A percentile compares a stretch with the other conserved stretches of the same genome.
Evolutionary conservation across 2,329 filamentous ascomycete species (phyloP).

Genomic region (Lachnum nothofagi): DNA sequence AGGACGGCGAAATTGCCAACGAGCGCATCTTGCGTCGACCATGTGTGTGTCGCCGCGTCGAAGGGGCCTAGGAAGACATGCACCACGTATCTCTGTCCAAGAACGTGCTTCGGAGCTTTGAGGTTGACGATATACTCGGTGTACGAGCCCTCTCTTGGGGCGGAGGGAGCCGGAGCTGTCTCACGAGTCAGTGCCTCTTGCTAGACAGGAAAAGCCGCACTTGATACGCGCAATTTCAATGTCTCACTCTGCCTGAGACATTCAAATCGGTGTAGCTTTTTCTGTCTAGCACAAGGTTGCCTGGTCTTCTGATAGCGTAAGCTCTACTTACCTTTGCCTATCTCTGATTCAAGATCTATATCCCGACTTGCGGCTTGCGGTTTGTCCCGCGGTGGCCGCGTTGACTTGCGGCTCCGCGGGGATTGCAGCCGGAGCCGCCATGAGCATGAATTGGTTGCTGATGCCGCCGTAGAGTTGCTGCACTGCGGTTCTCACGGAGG

Average conservation of each 20-base stretch:
- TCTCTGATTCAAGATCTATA: slow-evolving; percentile 24
- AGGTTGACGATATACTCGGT: slow-evolving; percentile 35
- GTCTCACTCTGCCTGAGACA: no score
- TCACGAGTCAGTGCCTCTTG: background rate
- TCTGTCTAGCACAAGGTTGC: no score
- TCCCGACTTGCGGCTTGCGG: no score
- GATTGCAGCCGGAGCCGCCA: background rate
- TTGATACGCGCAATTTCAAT: no score
- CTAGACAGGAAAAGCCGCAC: no score
- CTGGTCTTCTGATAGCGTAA: no score
- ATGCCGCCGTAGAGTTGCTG: slow-evolving; percentile 21
- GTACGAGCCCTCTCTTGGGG: slow-evolving; percentile 18
- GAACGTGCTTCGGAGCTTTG: slow-evolving; percentile 33
- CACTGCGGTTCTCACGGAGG: slow-evolving; percentile 12
- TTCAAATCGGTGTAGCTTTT: background rate
- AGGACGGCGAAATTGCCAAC: slow-evolving; percentile 38
- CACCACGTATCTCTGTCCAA: slow-evolving; percentile 34
- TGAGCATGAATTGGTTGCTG: slow-evolving; percentile 11
- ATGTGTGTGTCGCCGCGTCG: slow-evolving; percentile 23
- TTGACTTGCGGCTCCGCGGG: background rate
- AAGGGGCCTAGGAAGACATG: slow-evolving; percentile 36
- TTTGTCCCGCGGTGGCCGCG: background rate
- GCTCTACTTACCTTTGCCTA: slow-evolving; percentile 18
- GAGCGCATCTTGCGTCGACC: slow-evolving; percentile 37
- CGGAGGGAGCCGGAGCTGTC: slow-evolving; percentile 1